Conservation (phyloP, 78 protist genomes). For the Cavenderia fasciculata region DNA sequence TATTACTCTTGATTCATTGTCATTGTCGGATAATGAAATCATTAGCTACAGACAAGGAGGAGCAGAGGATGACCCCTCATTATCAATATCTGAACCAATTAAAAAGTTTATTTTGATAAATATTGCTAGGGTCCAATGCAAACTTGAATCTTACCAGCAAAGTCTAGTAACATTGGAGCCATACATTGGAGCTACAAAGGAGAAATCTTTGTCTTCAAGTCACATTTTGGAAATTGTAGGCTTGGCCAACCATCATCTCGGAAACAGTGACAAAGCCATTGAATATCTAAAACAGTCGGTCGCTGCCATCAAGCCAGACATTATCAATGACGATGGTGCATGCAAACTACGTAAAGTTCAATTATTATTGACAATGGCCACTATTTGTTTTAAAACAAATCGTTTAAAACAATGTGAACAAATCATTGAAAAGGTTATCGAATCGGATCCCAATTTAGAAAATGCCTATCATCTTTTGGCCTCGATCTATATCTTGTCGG, state of each 20-base stretch:
- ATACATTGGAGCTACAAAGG: not conserved
- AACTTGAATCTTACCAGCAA: not conserved
- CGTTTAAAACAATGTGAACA: not conserved
- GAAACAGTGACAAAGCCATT: constrained; percentile 17
- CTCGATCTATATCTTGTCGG: not conserved
- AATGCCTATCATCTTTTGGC: not conserved
- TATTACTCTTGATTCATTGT: not conserved
- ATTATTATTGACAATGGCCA: constrained; percentile 14
- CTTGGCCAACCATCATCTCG: not conserved
- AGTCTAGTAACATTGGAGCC: constrained; percentile 4
- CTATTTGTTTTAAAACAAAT: not conserved
- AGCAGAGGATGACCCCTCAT: no score
- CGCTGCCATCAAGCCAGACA: not conserved
- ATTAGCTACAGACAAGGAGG: no score
- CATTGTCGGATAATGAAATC: no score
- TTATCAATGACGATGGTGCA: not conserved
- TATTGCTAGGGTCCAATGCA: constrained; percentile 36
- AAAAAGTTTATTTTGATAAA: constrained; percentile 7
- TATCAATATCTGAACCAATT: no score
- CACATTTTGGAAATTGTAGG: constrained; percentile 3
- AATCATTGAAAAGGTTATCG: not conserved
- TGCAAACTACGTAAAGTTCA: not conserved
- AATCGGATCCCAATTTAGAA: not conserved
- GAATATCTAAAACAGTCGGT: constrained; percentile 9
- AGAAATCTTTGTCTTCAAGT: not conserved